Conservation (phyloP, 108 stramenopile genomes). For the Skeletonema costatum region DNA sequence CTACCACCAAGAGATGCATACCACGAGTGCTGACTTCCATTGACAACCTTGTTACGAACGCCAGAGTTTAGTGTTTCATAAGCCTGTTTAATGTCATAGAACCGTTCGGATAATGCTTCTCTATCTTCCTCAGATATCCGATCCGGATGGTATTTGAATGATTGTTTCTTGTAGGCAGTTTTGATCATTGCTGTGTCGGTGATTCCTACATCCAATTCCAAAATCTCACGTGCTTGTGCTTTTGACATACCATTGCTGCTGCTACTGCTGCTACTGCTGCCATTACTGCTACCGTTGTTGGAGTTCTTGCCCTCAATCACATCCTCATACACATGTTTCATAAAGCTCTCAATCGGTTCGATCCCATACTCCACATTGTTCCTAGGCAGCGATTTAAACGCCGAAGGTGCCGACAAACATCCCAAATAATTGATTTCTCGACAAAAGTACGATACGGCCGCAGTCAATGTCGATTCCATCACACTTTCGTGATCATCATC, state of each 20-base stretch:
- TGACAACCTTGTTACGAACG: constrained; percentile 23
- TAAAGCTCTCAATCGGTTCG: constrained; percentile 69
- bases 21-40: constrained; percentile 56
- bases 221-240: constrained; percentile 57
- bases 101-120: constrained; percentile 4
- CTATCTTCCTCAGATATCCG: constrained; percentile 52
- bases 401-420: constrained; percentile 53
- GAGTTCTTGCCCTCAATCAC: constrained; percentile 61
- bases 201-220: constrained; percentile 52
- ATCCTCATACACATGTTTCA: constrained; percentile 74
- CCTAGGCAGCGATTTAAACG: constrained; percentile 60
- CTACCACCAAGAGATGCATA: constrained; percentile 83
- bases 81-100: not conserved
- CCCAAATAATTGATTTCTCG: constrained; percentile 73
- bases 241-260: constrained; percentile 57
- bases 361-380: constrained; percentile 72
- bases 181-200: constrained; percentile 58
- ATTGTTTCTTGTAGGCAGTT: constrained; percentile 64
- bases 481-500: constrained; percentile 34
- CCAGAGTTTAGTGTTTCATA: constrained; percentile 40
- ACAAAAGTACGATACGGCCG: constrained; percentile 75
- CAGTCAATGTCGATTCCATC: constrained; percentile 43
- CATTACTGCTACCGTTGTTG: constrained; percentile 16
- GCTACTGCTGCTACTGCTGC: constrained; percentile 17
- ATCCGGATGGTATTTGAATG: constrained; percentile 78